Evolutionary conservation across 768 basidiomycete species (phyloP), one percentile per base, ranked within the genome.

Genomic region (Mycena sanguinolenta): DNA sequence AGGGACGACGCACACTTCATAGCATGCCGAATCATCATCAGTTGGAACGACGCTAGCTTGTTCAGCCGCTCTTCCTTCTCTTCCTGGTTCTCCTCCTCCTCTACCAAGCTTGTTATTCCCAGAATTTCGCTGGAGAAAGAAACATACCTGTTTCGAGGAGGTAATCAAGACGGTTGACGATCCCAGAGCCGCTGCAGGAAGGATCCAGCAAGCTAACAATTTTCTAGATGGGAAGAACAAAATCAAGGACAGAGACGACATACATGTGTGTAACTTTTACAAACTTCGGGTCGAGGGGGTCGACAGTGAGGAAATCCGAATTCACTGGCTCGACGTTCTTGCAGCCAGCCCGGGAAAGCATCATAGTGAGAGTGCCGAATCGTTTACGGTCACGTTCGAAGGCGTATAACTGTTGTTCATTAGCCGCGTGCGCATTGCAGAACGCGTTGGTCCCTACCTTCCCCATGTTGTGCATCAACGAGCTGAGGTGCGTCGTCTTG

Each of bases 111-210:
- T 7, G 57, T 68, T 44, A 62, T 44, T 25, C 46, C n/a, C 28
- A 71, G 23, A 36, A 46, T 54, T 61, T 62, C 44, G 28, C 23
- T 64, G 21, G 71, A 27, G 30, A 46, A 36, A 39, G 58, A 58
- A 67, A 69, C 85, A 62, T 67, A 92, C 95, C 95, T 78, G 87
- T 82, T 75, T 92, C 92, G 12, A 95, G 81, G 12, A 97, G 87
- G 81, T 96, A 87, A 78, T 98, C 95, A 61, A 98, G 81, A 58
- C 96, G 90, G 80, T 95, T 95, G 58, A 96, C 90, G 65, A 97
- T 97, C 4, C 96, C 95, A 19, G 95, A 96, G 44, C 96, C 95
- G 68, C 96, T 98, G 79, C 97, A 99, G 39, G 97, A 98, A 16
- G 97, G 97, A 78, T 99, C 97, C 10, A 99, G 85, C 46, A 99